A percentile compares a stretch with the other conserved stretches of the same genome.
Evolutionary conservation across 805 yeast species (phyloP).

Genomic region (Isabelozyma heimii): DNA sequence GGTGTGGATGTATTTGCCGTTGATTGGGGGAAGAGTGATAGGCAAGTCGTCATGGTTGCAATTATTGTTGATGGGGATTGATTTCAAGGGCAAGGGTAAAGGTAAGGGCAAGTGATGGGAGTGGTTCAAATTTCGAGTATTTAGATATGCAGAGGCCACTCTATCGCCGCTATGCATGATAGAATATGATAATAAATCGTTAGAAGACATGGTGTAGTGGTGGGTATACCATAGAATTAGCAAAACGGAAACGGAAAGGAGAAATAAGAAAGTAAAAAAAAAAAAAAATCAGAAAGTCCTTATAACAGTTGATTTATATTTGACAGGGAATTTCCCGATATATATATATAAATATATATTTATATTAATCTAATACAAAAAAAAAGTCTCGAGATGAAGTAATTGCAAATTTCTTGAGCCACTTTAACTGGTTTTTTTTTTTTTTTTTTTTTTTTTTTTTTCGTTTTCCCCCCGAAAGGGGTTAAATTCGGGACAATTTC

Average conservation of each 20-base stretch:
- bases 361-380: no score
- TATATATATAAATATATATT: no score
- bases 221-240: background rate
- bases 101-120: slow-evolving; percentile 1
- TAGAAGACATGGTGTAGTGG: slow-evolving; percentile 18
- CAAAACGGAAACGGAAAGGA: background rate
- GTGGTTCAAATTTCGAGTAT: background rate
- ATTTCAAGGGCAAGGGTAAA: slow-evolving; percentile 4
- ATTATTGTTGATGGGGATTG: background rate
- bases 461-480: background rate
- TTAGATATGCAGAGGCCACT: slow-evolving; percentile 2
- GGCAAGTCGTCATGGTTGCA: background rate
- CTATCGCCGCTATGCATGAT: slow-evolving; percentile 31
- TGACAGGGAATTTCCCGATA: background rate
- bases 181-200: slow-evolving; percentile 38
- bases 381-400: background rate
- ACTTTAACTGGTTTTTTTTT: slow-evolving; percentile 1
- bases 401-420: background rate
- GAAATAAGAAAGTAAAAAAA: no score
- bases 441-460: slow-evolving; percentile 2
- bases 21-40: background rate
- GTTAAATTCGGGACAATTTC: slow-evolving; percentile 7
- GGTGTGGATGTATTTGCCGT: background rate
- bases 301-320: no score
- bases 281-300: background rate